Evolutionary conservation across 2,329 filamentous ascomycete genomes (phyloP).

Genomic region (Fusarium succisae): DNA sequence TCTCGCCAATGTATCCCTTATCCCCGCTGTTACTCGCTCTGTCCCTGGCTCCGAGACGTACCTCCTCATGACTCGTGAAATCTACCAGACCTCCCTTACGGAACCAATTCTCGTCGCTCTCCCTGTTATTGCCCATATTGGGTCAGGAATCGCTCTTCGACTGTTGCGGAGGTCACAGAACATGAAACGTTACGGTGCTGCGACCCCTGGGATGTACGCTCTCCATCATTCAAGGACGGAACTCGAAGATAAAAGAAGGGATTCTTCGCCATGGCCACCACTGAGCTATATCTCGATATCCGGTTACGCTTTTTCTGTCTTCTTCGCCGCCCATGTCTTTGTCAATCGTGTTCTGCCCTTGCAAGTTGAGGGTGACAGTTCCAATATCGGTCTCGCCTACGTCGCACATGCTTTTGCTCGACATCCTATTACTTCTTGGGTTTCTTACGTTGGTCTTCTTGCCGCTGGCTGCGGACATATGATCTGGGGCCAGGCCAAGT

Average conservation of each 20-base stretch:
- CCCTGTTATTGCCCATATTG: constrained; percentile 79
- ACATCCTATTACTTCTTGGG: constrained; percentile 72
- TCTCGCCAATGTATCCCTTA: constrained; percentile 81
- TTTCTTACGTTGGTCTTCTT: constrained; percentile 76
- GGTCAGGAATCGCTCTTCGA: constrained; percentile 79
- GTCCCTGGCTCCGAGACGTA: constrained; percentile 82
- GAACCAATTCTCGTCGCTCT: constrained; percentile 83
- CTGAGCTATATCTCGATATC: constrained; percentile 75
- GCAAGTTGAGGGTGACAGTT: constrained; percentile 81
- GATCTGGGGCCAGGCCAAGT: constrained; percentile 86
- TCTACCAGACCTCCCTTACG: constrained; percentile 85
- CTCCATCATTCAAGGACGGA: constrained; percentile 47
- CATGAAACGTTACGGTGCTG: constrained; percentile 78
- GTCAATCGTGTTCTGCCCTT: constrained; percentile 82
- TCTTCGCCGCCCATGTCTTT: constrained; percentile 76
- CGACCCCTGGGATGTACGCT: constrained; percentile 62
- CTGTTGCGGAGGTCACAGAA: constrained; percentile 78
- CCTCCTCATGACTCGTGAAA: constrained; percentile 88
- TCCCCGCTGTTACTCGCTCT: constrained; percentile 78
- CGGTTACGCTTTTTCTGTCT: constrained; percentile 74
- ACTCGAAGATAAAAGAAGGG: constrained; percentile 33
- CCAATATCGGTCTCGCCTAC: constrained; percentile 85
- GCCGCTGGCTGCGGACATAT: constrained; percentile 77
- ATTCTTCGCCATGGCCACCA: constrained; percentile 68
- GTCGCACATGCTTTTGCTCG: constrained; percentile 85